phyloP scores from a whole-genome alignment of 1,284 basidiomycete genomes.

The Ganoderma meredithae region DNA sequence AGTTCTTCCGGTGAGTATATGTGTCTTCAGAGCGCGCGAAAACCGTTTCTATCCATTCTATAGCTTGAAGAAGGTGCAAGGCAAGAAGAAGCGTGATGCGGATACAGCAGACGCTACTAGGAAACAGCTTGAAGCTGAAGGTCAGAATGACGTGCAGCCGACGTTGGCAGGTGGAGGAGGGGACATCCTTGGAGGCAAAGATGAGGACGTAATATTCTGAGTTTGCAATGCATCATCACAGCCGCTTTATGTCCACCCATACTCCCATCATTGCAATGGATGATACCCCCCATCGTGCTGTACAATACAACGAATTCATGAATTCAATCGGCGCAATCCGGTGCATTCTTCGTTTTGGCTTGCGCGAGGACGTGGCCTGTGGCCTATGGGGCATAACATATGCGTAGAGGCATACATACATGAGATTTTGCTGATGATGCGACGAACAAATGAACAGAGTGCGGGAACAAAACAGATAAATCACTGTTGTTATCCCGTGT shows the following conservation, averaged over 20 bases:
- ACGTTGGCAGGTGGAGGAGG: slow-evolving; percentile 35
- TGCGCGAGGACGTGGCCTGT: slow-evolving; percentile 27
- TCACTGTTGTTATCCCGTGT: slow-evolving; percentile 7
- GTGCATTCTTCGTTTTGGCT: slow-evolving; percentile 15
- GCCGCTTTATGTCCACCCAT: slow-evolving; percentile 10
- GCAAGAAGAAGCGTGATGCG: slow-evolving; percentile 92
- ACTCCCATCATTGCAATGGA: slow-evolving; percentile 27
- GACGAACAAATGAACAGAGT: slow-evolving; percentile 38
- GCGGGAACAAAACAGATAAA: slow-evolving; percentile 31
- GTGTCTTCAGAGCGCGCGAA: neutral
- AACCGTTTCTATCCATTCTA: slow-evolving; percentile 4
- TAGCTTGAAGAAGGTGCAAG: slow-evolving; percentile 95
- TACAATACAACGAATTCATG: slow-evolving; percentile 33
- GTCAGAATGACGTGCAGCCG: slow-evolving; percentile 17
- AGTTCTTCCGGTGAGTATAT: slow-evolving; percentile 84
- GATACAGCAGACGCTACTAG: slow-evolving; percentile 54
- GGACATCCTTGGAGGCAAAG: slow-evolving; percentile 85
- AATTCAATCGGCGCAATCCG: slow-evolving; percentile 1
- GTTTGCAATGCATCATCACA: neutral
- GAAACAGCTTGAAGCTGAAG: slow-evolving; percentile 40
- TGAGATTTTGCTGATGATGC: slow-evolving; percentile 55
- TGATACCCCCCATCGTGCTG: slow-evolving; percentile 38
- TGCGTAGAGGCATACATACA: slow-evolving; percentile 58
- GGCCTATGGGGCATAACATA: slow-evolving; percentile 59
- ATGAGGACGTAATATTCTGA: slow-evolving; percentile 92